Base-by-base conservation (phyloP, 768 basidiomycete genomes). In the Dentipellis fragilis region DNA sequence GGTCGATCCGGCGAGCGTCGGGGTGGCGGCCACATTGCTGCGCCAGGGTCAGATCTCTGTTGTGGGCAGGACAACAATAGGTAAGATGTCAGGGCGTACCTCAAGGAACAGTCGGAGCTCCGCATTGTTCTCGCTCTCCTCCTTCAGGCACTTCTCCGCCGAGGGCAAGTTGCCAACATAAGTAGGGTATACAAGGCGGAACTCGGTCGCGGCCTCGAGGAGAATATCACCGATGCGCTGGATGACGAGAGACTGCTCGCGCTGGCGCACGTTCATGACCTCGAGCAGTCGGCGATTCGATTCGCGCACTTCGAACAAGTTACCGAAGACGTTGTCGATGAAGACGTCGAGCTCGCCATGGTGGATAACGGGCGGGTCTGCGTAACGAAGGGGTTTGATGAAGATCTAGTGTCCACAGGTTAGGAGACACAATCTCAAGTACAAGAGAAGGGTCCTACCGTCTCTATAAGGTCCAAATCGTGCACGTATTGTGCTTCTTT, bases 401-500 rank as follows among this genome's bases (percentile, higher is more conserved):
- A 84, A 83, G 50, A 85, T 57, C 74, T 76, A 29, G 62, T 61
- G 52, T 38, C 7, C n/a, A 35, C 0, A 35, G 10, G 10, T 3
- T 35, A 86, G 68, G 3, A n/a, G n/a, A n/a, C n/a, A n/a, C n/a
- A n/a, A n/a, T n/a, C n/a, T n/a, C n/a, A 6, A 79, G 80, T 34
- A 75, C 73, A 55, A 75, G 73, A 54, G 77, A 4, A 55, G 39
- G 37, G 12, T 62, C 73, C 74, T 42, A 87, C 83, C 14, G 78
- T 73, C 65, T 95, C 90, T 46, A 96, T 80, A 1, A 84, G 76
- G 57, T 91, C 85, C 8, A 99, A 77, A 64, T 99, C 95, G 54
- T 85, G 83, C 45, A 92, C 72, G 65, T 94, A 96, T 64, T 92
- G 87, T 60, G 91, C 84, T 66, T 98, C 95, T 62, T 90, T 85